These are phyloP conservation scores for Pseudognaphalium luteoalbum DNA, from an alignment of 129 eudicot genomes.

Conservation along the genomic window DNA sequence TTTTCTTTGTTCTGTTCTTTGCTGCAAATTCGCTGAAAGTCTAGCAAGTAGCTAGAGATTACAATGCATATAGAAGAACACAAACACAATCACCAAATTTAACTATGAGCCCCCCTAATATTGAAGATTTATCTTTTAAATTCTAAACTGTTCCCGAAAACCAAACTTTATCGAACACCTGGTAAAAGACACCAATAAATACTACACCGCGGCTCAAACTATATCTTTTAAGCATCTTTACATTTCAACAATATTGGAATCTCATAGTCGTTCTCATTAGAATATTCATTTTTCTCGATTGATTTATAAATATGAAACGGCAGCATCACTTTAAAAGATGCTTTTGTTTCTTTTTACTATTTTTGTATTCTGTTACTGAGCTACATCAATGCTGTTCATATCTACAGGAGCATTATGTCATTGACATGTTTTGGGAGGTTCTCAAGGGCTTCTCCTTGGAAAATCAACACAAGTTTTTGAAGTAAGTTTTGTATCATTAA, in stretches of 20 bases:
- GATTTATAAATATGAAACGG: too few relatives aligned
- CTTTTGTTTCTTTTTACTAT: too few relatives aligned
- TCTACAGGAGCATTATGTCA: conserved; percentile 91
- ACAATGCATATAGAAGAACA: too few relatives aligned
- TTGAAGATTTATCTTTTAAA: neutral
- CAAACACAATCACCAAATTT: neutral
- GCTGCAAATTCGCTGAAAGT: too few relatives aligned
- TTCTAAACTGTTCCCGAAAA: neutral
- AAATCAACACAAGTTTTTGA: conserved; percentile 81
- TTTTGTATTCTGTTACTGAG: conserved; percentile 1
- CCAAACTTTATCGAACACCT: neutral
- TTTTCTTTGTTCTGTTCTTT: neutral
- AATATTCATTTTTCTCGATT: too few relatives aligned
- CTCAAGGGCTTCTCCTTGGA: conserved; percentile 68
- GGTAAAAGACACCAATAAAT: neutral
- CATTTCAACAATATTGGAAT: too few relatives aligned
- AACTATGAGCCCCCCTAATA: neutral
- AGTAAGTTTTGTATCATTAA: conserved; percentile 54
- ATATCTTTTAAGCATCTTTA: too few relatives aligned
- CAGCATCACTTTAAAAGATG: too few relatives aligned
- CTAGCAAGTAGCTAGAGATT: too few relatives aligned
- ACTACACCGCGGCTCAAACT: too few relatives aligned
- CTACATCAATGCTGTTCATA: conserved; percentile 27
- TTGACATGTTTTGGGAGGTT: conserved; percentile 95
- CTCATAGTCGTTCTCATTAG: too few relatives aligned